phyloP scores from a whole-genome alignment of 2,329 filamentous ascomycete species.

The Nannizziopsis barbatae region DNA sequence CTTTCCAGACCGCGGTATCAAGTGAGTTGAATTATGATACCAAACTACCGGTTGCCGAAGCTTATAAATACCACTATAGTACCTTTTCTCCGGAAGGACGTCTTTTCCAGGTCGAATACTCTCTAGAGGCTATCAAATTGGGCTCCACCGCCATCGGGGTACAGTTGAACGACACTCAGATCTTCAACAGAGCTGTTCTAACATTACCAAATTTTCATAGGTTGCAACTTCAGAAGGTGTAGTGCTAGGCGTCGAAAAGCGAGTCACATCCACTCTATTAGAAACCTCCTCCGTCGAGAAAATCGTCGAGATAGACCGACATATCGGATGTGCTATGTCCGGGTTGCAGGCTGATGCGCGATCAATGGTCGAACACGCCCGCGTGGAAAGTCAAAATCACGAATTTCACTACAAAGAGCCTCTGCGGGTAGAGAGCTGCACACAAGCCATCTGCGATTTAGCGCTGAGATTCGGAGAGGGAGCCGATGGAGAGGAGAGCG shows the following conservation, averaged over 20 bases:
- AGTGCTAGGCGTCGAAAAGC: conserved; percentile 96
- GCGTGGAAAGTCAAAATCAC: conserved; percentile 94
- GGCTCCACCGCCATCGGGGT: conserved; percentile 95
- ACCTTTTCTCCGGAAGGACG: conserved; percentile 99
- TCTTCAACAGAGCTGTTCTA: background rate
- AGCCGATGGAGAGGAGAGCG: conserved; percentile 93
- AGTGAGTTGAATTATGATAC: conserved; percentile 47
- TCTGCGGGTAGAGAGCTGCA: conserved; percentile 91
- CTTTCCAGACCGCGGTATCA: conserved; percentile 81
- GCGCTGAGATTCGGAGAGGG: conserved; percentile 94
- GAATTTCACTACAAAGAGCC: conserved; percentile 96
- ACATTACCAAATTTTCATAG: conserved; percentile 26
- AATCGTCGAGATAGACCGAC: conserved; percentile 97
- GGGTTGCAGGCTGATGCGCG: conserved; percentile 94
- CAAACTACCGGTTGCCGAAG: conserved; percentile 10
- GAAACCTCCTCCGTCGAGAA: conserved; percentile 98
- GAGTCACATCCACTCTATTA: conserved; percentile 91
- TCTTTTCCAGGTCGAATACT: conserved; percentile 99
- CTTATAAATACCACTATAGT: conserved; percentile 40
- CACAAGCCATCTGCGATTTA: conserved; percentile 95
- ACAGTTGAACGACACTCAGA: conserved; percentile 23
- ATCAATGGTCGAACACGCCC: conserved; percentile 95
- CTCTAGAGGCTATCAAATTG: conserved; percentile 98
- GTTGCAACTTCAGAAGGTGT: conserved; percentile 90
- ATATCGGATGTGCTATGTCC: conserved; percentile 98